Base-by-base conservation (phyloP, 148 eudicot genomes). In the Persicaria maculosa region DNA sequence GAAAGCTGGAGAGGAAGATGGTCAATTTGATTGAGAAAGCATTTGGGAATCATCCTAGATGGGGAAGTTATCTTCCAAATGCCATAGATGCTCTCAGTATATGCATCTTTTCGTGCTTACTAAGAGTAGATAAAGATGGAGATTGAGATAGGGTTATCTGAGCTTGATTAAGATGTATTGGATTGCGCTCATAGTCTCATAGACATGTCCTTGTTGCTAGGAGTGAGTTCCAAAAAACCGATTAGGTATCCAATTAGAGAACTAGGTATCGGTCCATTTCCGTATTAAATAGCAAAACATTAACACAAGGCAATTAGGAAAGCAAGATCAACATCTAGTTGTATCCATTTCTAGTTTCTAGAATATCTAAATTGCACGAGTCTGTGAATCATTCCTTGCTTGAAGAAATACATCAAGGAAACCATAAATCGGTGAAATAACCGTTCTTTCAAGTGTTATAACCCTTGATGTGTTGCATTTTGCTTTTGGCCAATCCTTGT, bases 291-390 rank as follows among this genome's bases (percentile, higher is more conserved):
- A 9, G 6, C 0, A 19, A 58, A 19, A 8, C 25, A 58, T 58
- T 0, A 19, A 20, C 11, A 19, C 64, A 58, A 7, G 9, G 4
- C 20, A 8, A 53, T n/a, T 17, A 53, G 6, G 31, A 57, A 19
- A 58, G 2, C n/a, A 58, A 58, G 40, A 58, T 58, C 31, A 58
- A 58, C 5, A 19, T 58, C 64, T 58, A 58, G 25, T 19, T 58
- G 11, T 58, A 55, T 55, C 22, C 61, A 55, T 55, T 55, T 55
- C 61, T 55, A 55, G 22, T 55, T 55, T 55, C 61, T 55, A 55
- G 22, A 7, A 55, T 55, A 15, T 55, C 61, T n/a, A 55, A 2
- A 20, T 15, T 14, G 44, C 0, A 25, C 9, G 15, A 61, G 25
- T 61, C 15, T 4, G 40, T 22, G 31, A 22, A 14, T 61, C 43